These are phyloP conservation scores for Stephanodiscus triporus DNA, from an alignment of 108 stramenopile genomes.

Conservation along the genomic window DNA sequence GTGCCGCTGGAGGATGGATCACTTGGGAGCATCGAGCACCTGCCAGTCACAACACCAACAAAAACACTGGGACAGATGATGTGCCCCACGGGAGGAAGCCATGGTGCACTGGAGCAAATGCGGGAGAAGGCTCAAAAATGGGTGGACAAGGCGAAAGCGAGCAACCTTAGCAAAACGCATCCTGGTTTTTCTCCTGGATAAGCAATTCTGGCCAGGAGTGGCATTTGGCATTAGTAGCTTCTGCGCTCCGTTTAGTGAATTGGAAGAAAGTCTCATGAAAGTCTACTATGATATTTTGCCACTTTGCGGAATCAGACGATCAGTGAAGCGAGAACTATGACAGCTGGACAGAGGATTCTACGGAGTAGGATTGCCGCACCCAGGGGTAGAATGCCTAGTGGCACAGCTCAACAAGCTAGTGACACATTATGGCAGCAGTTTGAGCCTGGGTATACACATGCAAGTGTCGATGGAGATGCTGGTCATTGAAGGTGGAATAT, in stretches of 20 bases:
- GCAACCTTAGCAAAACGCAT: background rate
- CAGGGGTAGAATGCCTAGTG: background rate
- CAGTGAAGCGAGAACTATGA: background rate
- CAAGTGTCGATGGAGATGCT: conserved; percentile 3
- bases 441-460: background rate
- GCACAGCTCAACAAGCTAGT: conserved; percentile 8
- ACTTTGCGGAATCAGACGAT: background rate
- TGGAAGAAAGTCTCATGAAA: background rate
- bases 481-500: conserved; percentile 4
- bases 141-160: conserved; percentile 8
- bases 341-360: conserved; percentile 8
- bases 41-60: background rate
- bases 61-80: conserved; percentile 19
- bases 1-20: conserved; percentile 22
- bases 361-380: conserved; percentile 5
- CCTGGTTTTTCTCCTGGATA: conserved; percentile 6
- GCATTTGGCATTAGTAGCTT: conserved; percentile 12
- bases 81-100: background rate
- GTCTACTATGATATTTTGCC: conserved; percentile 3
- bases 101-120: background rate
- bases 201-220: conserved; percentile 21
- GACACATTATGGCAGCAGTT: conserved; percentile 10
- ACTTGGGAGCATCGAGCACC: background rate
- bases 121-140: conserved; percentile 18
- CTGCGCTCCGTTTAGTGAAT: background rate